Evolutionary conservation across 805 yeast species (phyloP), one percentile per base, ranked within the genome.

Genomic region (Ogataea glucozyma): DNA sequence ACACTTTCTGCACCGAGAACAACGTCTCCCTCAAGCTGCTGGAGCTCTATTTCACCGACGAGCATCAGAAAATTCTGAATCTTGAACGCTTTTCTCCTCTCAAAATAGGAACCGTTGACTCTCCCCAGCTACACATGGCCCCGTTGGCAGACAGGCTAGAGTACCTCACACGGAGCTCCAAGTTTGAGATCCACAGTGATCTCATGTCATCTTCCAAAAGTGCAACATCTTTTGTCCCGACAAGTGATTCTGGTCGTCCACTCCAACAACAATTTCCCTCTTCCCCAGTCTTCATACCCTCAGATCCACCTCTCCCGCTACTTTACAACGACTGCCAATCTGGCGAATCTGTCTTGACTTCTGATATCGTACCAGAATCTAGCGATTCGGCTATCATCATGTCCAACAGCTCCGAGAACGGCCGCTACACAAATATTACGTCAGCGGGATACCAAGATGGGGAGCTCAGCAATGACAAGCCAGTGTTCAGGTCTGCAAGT

Each of bases 71-170:
- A 20, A 13, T 31, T 14, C 13, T 34, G 18, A 35, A 31, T 13
- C 17, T 34, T 19, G n/a, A 19, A n/a, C 26, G 31, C 4, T 30
- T 13, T 31, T 24, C 38, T 8, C 27, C 31, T 24, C 10, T 24
- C 18, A 3, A 17, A 18, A 20, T 22, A 21, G 9, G 13, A 12
- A 5, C 10, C 31, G 27, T 18, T 20, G 10, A 8, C 12, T 4
- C n/a, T 13, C 31, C 17, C 31, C 14, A 14, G 4, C 6, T 19
- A 6, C 30, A 7, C 7, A 19, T 9, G 23, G 26, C 42, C 19
- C 31, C 23, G 33, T 16, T 32, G 7, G 51, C 46, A 10, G 49
- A 47, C 23, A n/a, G 12, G 4, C 32, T 50, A 26, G 54, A 50
- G 26, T 9, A 19, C 6, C 37, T 42, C 17, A 31, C 42, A 19